A percentile compares a stretch with the other conserved stretches of the same genome.
These are phyloP conservation scores for Aspergillus intermedius DNA, from an alignment of 2,329 filamentous ascomycete genomes.

Conservation along the genomic window DNA sequence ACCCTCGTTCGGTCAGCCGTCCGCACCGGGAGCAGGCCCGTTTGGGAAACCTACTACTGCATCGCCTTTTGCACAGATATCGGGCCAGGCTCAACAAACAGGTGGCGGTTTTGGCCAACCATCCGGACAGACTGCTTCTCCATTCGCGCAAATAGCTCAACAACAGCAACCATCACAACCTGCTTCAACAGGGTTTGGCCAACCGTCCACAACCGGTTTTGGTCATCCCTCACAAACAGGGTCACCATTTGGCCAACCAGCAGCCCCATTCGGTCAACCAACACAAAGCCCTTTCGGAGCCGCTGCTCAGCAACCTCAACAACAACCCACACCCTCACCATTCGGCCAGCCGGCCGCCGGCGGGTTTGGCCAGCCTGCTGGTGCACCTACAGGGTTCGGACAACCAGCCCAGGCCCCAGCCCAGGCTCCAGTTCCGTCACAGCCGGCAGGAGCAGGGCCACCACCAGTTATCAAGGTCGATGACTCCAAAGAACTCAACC, in stretches of 20 bases:
- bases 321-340: slow-evolving; percentile 30
- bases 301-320: slow-evolving; percentile 26
- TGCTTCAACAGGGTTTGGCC: slow-evolving; percentile 24
- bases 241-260: slow-evolving; percentile 22
- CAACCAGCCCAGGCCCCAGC: slow-evolving; percentile 6
- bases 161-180: slow-evolving; percentile 28
- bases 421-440: not conserved
- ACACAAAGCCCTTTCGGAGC: slow-evolving; percentile 23
- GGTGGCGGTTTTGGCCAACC: slow-evolving; percentile 24
- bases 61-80: slow-evolving; percentile 42
- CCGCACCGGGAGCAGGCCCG: slow-evolving; percentile 16
- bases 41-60: slow-evolving; percentile 33
- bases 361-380: slow-evolving; percentile 16
- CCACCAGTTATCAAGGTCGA: slow-evolving; percentile 22
- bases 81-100: slow-evolving; percentile 17
- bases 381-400: slow-evolving; percentile 2
- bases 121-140: slow-evolving; percentile 13
- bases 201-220: slow-evolving; percentile 23
- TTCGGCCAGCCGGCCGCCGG: slow-evolving; percentile 21
- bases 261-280: slow-evolving; percentile 35
- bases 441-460: slow-evolving; percentile 18
- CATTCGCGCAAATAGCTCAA: slow-evolving; percentile 32
- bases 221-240: slow-evolving; percentile 25
- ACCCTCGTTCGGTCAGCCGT: slow-evolving; percentile 19
- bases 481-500: slow-evolving; percentile 24